Percentiles rank a stretch among this genome's conserved stretches.
These are phyloP conservation scores for Claviceps quebecensis DNA, from an alignment of 2,329 filamentous ascomycete genomes.

Conservation along the genomic window DNA sequence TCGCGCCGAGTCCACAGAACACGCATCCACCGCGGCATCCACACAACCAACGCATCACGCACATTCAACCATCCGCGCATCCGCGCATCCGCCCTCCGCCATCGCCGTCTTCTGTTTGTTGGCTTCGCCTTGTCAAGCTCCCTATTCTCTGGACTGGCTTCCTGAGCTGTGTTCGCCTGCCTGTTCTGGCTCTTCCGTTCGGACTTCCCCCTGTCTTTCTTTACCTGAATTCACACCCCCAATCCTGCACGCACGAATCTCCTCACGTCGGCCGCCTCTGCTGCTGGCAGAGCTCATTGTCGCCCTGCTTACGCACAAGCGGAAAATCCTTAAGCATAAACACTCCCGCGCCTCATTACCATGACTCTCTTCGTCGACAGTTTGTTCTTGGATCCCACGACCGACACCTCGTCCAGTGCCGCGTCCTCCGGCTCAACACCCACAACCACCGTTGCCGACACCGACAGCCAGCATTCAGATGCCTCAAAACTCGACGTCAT, in stretches of 20 bases:
- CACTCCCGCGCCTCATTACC: slow-evolving; percentile 1
- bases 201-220: neutral
- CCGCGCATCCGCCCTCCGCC: neutral
- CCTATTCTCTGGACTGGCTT: neutral
- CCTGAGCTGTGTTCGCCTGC: neutral
- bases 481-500: slow-evolving; percentile 25
- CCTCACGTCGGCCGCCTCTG: slow-evolving; percentile 3
- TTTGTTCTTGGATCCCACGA: slow-evolving; percentile 17
- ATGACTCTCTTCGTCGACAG: slow-evolving; percentile 22
- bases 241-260: too few relatives aligned
- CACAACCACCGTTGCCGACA: slow-evolving; percentile 51
- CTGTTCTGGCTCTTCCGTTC: neutral
- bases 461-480: slow-evolving; percentile 40
- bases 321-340: neutral
- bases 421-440: slow-evolving; percentile 49
- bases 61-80: neutral
- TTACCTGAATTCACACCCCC: too few relatives aligned
- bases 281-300: slow-evolving; percentile 5
- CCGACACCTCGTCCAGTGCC: slow-evolving; percentile 34
- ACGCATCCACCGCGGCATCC: neutral
- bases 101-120: neutral
- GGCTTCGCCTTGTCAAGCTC: neutral
- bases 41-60: neutral
- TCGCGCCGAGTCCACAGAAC: too few relatives aligned
- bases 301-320: slow-evolving; percentile 3